These are phyloP conservation scores for Arthrobotrys sinensis DNA, from an alignment of 2,329 filamentous ascomycete species.

Conservation along the genomic window DNA sequence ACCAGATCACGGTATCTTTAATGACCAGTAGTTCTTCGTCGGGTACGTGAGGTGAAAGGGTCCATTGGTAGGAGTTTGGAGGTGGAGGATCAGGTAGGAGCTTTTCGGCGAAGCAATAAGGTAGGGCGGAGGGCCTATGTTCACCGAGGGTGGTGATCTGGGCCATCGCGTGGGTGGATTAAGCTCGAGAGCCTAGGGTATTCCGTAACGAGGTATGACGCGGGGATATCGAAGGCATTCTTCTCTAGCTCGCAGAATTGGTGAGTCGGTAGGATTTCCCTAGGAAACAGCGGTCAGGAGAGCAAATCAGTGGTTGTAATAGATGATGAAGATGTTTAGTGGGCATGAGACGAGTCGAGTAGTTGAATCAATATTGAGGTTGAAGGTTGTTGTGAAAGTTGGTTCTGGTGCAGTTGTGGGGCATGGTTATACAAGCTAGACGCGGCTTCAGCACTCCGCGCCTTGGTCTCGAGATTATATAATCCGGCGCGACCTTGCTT, in stretches of 20 bases:
- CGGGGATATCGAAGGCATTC: constrained; percentile 46
- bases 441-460: background rate
- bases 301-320: background rate
- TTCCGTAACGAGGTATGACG: constrained; percentile 13
- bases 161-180: constrained; percentile 76
- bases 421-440: background rate
- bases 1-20: constrained; percentile 86
- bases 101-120: constrained; percentile 85
- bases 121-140: constrained; percentile 87
- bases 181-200: constrained; percentile 47
- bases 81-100: constrained; percentile 79
- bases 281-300: background rate
- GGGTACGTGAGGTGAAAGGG: constrained; percentile 73
- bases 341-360: background rate
- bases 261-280: constrained; percentile 10
- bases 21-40: constrained; percentile 88
- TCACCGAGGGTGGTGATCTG: constrained; percentile 90
- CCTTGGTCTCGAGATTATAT: background rate
- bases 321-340: background rate
- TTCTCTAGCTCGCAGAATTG: constrained; percentile 18
- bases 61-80: constrained; percentile 81
- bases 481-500: background rate
- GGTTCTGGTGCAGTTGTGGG: background rate
- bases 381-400: constrained; percentile 13
- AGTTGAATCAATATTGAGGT: background rate